These are phyloP conservation scores for Gentiana dahurica DNA, from an alignment of 257 asterid species.

Conservation along the genomic window DNA sequence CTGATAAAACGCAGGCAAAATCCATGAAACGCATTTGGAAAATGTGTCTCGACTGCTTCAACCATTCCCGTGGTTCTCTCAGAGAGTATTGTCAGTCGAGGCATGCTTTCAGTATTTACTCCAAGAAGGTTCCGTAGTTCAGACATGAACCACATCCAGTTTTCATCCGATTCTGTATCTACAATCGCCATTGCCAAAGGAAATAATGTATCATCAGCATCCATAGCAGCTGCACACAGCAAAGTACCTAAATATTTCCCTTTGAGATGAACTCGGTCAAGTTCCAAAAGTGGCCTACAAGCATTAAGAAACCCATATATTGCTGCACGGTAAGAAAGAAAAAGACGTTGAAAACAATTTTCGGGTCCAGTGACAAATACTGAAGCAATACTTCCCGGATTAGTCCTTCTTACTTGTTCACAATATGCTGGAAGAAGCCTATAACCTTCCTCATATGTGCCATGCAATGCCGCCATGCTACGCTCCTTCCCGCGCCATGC, in stretches of 20 bases:
- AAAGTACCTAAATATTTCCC: constrained; percentile 85
- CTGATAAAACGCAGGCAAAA: constrained; percentile 73
- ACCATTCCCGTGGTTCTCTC: constrained; percentile 77
- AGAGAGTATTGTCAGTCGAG: constrained; percentile 74
- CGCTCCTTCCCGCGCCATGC: constrained; percentile 99
- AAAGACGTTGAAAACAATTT: constrained; percentile 70
- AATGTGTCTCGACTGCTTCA: constrained; percentile 81
- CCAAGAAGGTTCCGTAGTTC: constrained; percentile 93
- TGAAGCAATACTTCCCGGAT: constrained; percentile 88
- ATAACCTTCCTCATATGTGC: constrained; percentile 93
- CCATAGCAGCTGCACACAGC: constrained; percentile 82
- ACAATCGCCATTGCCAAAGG: constrained; percentile 85
- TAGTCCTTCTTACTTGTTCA: constrained; percentile 86
- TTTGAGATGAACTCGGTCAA: constrained; percentile 82
- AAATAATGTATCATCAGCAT: constrained; percentile 75
- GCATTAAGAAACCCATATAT: constrained; percentile 86
- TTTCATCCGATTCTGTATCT: constrained; percentile 73
- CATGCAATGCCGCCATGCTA: constrained; percentile 95
- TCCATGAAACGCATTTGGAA: constrained; percentile 85
- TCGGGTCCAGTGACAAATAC: constrained; percentile 74
- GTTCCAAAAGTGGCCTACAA: constrained; percentile 86
- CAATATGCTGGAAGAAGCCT: constrained; percentile 83
- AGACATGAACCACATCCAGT: constrained; percentile 97
- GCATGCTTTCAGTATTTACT: constrained; percentile 83
- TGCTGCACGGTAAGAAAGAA: constrained; percentile 75